Evolutionary conservation across 257 asterid species (phyloP).

Genomic region (Parsonsia alboflavescens): DNA sequence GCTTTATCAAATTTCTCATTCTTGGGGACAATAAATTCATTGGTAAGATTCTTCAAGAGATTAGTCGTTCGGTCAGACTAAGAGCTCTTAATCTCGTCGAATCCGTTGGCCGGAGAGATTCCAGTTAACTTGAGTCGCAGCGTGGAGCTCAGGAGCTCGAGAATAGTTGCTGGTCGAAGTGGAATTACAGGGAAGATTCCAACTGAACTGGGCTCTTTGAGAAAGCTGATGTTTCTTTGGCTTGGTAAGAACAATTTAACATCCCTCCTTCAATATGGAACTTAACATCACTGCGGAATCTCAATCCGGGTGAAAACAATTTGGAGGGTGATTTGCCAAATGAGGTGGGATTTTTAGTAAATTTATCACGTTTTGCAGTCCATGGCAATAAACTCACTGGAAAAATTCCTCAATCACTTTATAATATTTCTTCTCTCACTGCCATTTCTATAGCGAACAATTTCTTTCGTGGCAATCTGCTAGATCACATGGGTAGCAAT

Average conservation of each 20-base stretch:
- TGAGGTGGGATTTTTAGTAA: slow-evolving; percentile 24
- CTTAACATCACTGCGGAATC: slow-evolving; percentile 7
- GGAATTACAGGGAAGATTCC: slow-evolving; percentile 18
- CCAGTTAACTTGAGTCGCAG: slow-evolving; percentile 25
- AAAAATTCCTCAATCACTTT: slow-evolving; percentile 15
- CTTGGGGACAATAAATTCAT: slow-evolving; percentile 23
- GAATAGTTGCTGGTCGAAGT: slow-evolving; percentile 18
- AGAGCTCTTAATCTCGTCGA: slow-evolving; percentile 17
- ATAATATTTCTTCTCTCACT: slow-evolving; percentile 22
- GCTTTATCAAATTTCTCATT: slow-evolving; percentile 21
- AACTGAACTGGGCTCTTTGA: slow-evolving; percentile 24
- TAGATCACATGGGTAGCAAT: neutral
- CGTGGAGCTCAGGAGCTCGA: slow-evolving; percentile 16
- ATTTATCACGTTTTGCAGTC: slow-evolving; percentile 17
- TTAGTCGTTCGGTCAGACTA: too few relatives aligned
- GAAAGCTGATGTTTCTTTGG: slow-evolving; percentile 14
- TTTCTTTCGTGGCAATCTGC: slow-evolving; percentile 1
- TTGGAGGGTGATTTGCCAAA: slow-evolving; percentile 32
- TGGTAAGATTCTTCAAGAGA: slow-evolving; percentile 26
- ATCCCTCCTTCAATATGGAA: slow-evolving; percentile 36
- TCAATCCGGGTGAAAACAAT: slow-evolving; percentile 17
- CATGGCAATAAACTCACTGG: slow-evolving; percentile 21
- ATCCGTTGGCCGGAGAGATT: slow-evolving; percentile 28
- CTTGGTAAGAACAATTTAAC: slow-evolving; percentile 20
- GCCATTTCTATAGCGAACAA: slow-evolving; percentile 7